Base-by-base conservation (phyloP, 495 filamentous ascomycete genomes). In the Hypoxylon intermedium region DNA sequence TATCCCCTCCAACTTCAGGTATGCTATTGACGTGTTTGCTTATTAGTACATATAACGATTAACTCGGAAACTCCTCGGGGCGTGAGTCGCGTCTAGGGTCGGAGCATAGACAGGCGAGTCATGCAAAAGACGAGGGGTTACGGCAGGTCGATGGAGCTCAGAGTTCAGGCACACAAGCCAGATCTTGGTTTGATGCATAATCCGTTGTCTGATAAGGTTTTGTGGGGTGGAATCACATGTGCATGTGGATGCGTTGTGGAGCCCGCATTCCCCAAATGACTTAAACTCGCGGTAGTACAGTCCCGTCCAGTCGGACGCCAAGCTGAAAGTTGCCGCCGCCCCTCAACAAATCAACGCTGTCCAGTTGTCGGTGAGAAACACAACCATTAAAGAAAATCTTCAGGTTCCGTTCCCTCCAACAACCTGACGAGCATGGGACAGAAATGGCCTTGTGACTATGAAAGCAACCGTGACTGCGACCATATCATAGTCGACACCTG, bases 311-410 rank as follows among this genome's bases (percentile, higher is more conserved):
- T 45, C 23, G 42, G 23, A 30, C 37, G 49, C 57, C 16, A 56
- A 48, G 48, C 26, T n/a, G 16, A 41, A 40, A 37, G 45, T 34
- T 40, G 15, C 30, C 38, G 36, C 44, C 33, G 28, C 40, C 60
- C 42, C 56, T 52, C 62, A 65, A 65, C 62, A 65, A 65, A 63
- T 65, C 55, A 58, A 50, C 5, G 31, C 12, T 41, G 31, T 37
- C 51, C 46, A 60, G 55, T 47, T 60, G 62, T 65, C 62, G 62
- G 62, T 65, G 62, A 60, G 61, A 60, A 51, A 45, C 44, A 23
- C 20, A 53, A 26, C 42, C 24, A 26, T 18, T 42, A 36, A 42
- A 33, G 36, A 60, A 42, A 42, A n/a, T 18, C 20, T 6, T 37
- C 6, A 38, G 16, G 11, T 21, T 11, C 11, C 11, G 18, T 44